phyloP scores from a whole-genome alignment of 257 asterid species.

The Mentha longifolia region DNA sequence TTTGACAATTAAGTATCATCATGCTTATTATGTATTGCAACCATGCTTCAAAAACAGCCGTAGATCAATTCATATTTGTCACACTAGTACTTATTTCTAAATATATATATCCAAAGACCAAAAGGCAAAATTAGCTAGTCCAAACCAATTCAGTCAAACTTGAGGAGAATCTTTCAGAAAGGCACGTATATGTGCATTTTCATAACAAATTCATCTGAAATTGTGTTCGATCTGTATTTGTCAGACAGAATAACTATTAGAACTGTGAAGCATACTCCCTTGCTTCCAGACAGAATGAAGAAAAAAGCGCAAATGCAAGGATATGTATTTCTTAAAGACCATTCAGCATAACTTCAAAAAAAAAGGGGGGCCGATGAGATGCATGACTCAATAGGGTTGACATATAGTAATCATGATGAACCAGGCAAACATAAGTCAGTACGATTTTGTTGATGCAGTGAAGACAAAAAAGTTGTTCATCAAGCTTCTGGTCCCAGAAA shows the following conservation, averaged over 20 bases:
- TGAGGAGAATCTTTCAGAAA: neutral
- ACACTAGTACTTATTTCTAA: no score
- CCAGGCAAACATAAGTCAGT: conserved; percentile 13
- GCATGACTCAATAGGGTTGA: conserved; percentile 9
- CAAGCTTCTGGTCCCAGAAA: conserved; percentile 14
- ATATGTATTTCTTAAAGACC: conserved; percentile 21
- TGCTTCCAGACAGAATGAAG: conserved; percentile 17
- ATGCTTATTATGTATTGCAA: no score
- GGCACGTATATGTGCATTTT: neutral
- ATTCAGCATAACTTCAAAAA: neutral
- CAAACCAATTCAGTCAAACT: neutral
- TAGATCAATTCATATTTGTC: no score
- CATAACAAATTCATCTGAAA: conserved; percentile 15
- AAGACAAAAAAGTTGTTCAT: conserved; percentile 4
- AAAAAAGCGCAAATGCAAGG: conserved; percentile 26
- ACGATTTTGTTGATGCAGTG: conserved; percentile 1
- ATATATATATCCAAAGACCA: conserved; percentile 10
- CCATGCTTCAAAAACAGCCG: no score
- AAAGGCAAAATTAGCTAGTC: conserved; percentile 8
- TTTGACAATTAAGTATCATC: no score
- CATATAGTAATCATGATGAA: conserved; percentile 1
- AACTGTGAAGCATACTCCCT: conserved; percentile 7
- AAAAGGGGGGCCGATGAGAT: neutral
- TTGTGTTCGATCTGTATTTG: conserved; percentile 1
- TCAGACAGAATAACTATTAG: conserved; percentile 6